Conservation (phyloP, 2,329 filamentous ascomycete species). For the Ophidiomyces ophidiicola region DNA sequence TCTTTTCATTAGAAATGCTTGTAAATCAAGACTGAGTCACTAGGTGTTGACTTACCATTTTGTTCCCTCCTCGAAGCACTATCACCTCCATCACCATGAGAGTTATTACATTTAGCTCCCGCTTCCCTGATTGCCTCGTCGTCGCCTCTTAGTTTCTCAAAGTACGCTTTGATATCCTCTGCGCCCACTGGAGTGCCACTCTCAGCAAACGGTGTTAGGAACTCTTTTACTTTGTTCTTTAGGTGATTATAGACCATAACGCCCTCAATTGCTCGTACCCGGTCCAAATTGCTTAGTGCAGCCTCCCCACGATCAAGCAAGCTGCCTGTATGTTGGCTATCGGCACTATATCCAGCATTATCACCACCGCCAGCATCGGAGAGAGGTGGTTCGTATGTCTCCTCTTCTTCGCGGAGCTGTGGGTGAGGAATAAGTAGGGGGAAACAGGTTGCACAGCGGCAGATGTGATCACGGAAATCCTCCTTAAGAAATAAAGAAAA, state of each 20-base stretch:
- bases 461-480: slow-evolving; percentile 69
- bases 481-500: slow-evolving; percentile 76
- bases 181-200: slow-evolving; percentile 78
- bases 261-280: slow-evolving; percentile 85
- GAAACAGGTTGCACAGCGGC: slow-evolving; percentile 73
- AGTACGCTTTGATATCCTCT: slow-evolving; percentile 93
- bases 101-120: slow-evolving; percentile 25
- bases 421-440: slow-evolving; percentile 56
- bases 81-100: slow-evolving; percentile 19
- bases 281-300: slow-evolving; percentile 79
- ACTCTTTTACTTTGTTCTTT: slow-evolving; percentile 89
- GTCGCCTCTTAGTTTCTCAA: slow-evolving; percentile 86
- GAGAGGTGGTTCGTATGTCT: slow-evolving; percentile 81
- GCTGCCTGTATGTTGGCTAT: slow-evolving; percentile 61
- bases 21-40: no score
- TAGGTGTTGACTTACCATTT: slow-evolving; percentile 11
- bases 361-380: slow-evolving; percentile 52
- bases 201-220: slow-evolving; percentile 87
- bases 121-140: slow-evolving; percentile 44
- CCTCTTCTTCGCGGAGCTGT: slow-evolving; percentile 86
- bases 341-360: slow-evolving; percentile 34
- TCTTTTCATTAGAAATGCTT: no score
- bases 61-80: slow-evolving; percentile 35
- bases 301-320: slow-evolving; percentile 86
- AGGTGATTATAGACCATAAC: slow-evolving; percentile 97